Conservation (phyloP, 2,329 filamentous ascomycete genomes). For the Zymoseptoria ardabiliae region DNA sequence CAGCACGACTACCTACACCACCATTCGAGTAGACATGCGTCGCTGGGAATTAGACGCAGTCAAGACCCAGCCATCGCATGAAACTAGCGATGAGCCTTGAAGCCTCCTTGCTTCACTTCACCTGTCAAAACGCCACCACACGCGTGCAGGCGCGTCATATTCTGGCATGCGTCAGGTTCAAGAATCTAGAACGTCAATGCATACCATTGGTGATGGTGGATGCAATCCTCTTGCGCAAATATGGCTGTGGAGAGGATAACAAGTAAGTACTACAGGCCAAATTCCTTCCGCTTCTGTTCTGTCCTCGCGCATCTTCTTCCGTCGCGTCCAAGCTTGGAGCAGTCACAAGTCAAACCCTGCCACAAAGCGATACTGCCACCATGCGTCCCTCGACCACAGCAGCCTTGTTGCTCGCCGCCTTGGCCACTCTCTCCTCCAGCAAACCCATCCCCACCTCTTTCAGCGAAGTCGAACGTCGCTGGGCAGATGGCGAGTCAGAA, state of each 20-base stretch:
- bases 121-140: not conserved
- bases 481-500: slow-evolving; percentile 23
- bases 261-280: too few species aligned
- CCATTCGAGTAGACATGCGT: not conserved
- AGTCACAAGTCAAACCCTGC: too few species aligned
- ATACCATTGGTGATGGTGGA: not conserved
- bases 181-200: too few species aligned
- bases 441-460: slow-evolving; percentile 14
- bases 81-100: not conserved
- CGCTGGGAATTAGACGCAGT: not conserved
- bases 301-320: too few species aligned
- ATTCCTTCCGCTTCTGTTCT: too few species aligned
- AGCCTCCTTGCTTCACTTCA: not conserved
- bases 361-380: not conserved
- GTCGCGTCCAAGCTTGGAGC: too few species aligned
- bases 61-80: not conserved
- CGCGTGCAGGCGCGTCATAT: not conserved
- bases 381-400: slow-evolving; percentile 12
- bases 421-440: slow-evolving; percentile 6
- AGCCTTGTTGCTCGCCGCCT: slow-evolving; percentile 9
- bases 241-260: too few species aligned
- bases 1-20: not conserved
- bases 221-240: not conserved
- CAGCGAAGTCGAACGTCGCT: slow-evolving; percentile 23
- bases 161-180: not conserved